Conservation (phyloP, 305 asterid genomes). For the Fraxinus albicans region DNA sequence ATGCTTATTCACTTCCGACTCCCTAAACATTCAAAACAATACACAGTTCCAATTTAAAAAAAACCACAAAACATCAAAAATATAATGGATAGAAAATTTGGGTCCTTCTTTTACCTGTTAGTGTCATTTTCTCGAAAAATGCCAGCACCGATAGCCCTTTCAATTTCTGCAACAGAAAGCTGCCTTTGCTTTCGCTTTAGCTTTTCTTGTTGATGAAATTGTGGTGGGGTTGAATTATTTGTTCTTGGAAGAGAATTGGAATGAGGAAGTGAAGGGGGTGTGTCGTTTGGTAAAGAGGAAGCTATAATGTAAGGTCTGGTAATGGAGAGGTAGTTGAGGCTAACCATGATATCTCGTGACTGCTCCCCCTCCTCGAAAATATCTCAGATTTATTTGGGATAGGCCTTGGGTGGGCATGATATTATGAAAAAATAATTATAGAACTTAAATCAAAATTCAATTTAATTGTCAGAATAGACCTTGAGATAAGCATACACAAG, state of each 20-base stretch:
- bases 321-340: slow-evolving; percentile 41
- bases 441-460: neutral
- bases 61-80: neutral
- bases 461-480: neutral
- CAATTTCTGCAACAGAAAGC: slow-evolving; percentile 63
- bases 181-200: slow-evolving; percentile 30
- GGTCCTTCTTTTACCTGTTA: slow-evolving; percentile 34
- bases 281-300: slow-evolving; percentile 34
- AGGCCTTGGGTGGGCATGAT: neutral
- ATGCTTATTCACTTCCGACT: slow-evolving; percentile 33
- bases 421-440: no score
- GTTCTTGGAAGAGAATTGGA: slow-evolving; percentile 19
- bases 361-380: neutral
- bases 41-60: neutral
- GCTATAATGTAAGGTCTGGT: slow-evolving; percentile 37
- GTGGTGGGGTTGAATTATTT: slow-evolving; percentile 14
- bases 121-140: slow-evolving; percentile 56
- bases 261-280: slow-evolving; percentile 33
- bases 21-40: slow-evolving; percentile 30
- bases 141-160: slow-evolving; percentile 84
- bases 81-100: neutral
- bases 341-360: slow-evolving; percentile 32
- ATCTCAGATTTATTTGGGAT: neutral
- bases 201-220: slow-evolving; percentile 15
- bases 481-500: neutral